phyloP scores from a whole-genome alignment of 1,139 yeast species.

The Candida sp. region DNA sequence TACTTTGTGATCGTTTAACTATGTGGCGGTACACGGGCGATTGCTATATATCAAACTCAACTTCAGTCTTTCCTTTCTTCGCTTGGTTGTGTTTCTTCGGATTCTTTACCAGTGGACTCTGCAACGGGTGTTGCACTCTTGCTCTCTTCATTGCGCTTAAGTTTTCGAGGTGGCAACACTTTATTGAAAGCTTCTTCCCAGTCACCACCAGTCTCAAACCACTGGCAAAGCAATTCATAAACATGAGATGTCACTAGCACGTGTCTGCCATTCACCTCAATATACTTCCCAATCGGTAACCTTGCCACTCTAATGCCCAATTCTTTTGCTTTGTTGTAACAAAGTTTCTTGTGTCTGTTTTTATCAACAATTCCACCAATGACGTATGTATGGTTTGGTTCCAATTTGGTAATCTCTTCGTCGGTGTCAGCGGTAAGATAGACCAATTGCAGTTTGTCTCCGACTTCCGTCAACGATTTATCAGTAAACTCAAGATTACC shows the following conservation, averaged over 20 bases:
- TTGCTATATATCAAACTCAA: background rate
- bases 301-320: conserved; percentile 76
- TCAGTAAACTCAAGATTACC: conserved; percentile 53
- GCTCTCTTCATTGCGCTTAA: conserved; percentile 23
- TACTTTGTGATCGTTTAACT: background rate
- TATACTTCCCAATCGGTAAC: conserved; percentile 87
- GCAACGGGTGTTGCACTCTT: conserved; percentile 4
- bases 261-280: conserved; percentile 81
- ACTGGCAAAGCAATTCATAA: conserved; percentile 80
- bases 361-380: conserved; percentile 98
- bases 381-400: conserved; percentile 75
- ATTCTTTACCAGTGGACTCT: conserved; percentile 11
- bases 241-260: conserved; percentile 97
- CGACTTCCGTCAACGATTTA: conserved; percentile 44
- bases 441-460: conserved; percentile 45
- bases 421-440: conserved; percentile 92
- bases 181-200: conserved; percentile 90
- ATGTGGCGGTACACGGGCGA: background rate
- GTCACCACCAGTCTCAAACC: conserved; percentile 70
- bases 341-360: conserved; percentile 84
- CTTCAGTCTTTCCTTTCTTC: background rate
- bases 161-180: conserved; percentile 83
- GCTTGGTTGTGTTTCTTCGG: conserved; percentile 7
- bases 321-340: conserved; percentile 79
- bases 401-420: conserved; percentile 61